Evolutionary conservation across 2,329 filamentous ascomycete genomes (phyloP), one percentile per base, ranked within the genome.

Genomic region (Hypoxylon sp.): DNA sequence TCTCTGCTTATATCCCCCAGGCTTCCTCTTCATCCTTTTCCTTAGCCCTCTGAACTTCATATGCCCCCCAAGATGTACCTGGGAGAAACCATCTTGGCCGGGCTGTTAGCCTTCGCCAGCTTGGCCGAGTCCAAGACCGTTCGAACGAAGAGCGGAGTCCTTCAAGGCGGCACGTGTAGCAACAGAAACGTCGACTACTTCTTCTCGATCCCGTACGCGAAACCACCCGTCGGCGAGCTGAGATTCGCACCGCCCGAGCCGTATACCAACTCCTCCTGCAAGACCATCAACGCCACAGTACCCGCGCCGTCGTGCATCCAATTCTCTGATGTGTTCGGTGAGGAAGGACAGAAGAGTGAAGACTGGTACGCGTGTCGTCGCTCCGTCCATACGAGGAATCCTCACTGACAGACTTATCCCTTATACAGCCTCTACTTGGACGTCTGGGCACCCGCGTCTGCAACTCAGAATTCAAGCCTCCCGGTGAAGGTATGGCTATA

Each of bases 401-500:
- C 11, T 27, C 31, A 9, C 47, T 60, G n/a, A 63, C 21, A 2
- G 1, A 11, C 4, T 3, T 27, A 17, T 10, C 27, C n/a, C n/a
- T 15, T 40, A 41, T 40, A 24, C 18, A 67, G 63, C 31, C 62
- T 67, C n/a, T 67, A 58, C 35, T 8, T 68, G 6, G 27, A 67
- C 20, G 23, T 68, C 18, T 68, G 64, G 62, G 38, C 57, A 3
- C 64, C 66, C 2, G 46, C 42, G 17, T 60, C 57, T 9, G 60
- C 62, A 8, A 63, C 52, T 35, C 41, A 56, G 15, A 29, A 51
- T 4, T 65, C 66, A 8, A 62, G 63, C 15, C 64, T 70, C 10
- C 67, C 46, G 1, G 66, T 70, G 20, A 69, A 67, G 33, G 67
- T 67, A 8, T 70, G 67, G 67, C 9, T 70, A 2, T 68, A 65